These are phyloP conservation scores for Punica granatum DNA, from an alignment of 345 rosid species.

Conservation along the genomic window DNA sequence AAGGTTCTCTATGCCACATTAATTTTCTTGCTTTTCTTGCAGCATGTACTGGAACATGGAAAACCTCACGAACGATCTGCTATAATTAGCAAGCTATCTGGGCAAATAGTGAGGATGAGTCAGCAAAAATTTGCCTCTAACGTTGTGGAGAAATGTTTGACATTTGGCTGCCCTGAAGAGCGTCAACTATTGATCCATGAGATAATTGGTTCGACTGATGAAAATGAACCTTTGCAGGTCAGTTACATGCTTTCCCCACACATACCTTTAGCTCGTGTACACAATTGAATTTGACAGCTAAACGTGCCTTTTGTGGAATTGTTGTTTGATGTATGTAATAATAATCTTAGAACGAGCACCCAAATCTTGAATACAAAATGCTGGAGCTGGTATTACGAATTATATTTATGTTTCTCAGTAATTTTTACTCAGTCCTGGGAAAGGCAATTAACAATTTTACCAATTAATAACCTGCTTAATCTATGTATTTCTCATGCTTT, in stretches of 20 bases:
- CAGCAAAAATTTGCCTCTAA: slow-evolving; percentile 98
- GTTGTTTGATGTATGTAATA: neutral
- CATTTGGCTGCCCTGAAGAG: slow-evolving; percentile 79
- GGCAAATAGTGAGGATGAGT: slow-evolving; percentile 94
- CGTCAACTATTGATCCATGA: slow-evolving; percentile 77
- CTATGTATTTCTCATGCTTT: neutral
- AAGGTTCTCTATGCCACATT: neutral
- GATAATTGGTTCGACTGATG: slow-evolving; percentile 90
- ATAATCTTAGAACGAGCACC: neutral
- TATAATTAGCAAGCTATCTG: slow-evolving; percentile 71
- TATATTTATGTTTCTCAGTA: too few species aligned
- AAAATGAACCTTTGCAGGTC: slow-evolving; percentile 97
- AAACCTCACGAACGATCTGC: slow-evolving; percentile 71
- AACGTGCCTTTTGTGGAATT: neutral
- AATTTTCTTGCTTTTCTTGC: slow-evolving; percentile 9
- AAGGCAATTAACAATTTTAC: too few species aligned
- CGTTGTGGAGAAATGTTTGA: slow-evolving; percentile 88
- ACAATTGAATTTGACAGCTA: neutral
- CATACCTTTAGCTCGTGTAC: neutral
- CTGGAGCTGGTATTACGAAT: neutral
- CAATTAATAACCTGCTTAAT: neutral
- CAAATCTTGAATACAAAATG: neutral
- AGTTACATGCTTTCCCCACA: neutral
- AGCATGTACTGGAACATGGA: slow-evolving; percentile 93
- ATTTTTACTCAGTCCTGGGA: too few species aligned